These are phyloP conservation scores for Mollisia scopiformis DNA, from an alignment of 2,329 filamentous ascomycete species.

Conservation along the genomic window DNA sequence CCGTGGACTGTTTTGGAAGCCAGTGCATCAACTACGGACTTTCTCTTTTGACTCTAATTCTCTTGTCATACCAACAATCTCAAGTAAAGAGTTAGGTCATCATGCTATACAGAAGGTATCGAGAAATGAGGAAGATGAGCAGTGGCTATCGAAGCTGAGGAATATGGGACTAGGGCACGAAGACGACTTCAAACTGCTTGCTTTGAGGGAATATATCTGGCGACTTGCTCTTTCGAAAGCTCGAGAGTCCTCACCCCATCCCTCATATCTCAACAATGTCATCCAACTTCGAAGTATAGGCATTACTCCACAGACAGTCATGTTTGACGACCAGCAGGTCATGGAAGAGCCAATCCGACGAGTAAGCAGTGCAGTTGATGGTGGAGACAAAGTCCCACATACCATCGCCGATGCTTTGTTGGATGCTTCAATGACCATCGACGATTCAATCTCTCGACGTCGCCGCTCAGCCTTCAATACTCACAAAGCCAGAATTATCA, in stretches of 20 bases:
- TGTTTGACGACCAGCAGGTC: constrained; percentile 79
- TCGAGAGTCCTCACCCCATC: constrained; percentile 24
- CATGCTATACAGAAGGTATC: constrained; percentile 64
- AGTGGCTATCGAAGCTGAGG: constrained; percentile 84
- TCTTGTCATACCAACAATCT: constrained; percentile 51
- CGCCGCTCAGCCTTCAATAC: constrained; percentile 54
- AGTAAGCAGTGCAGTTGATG: constrained; percentile 39
- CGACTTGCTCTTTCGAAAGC: constrained; percentile 72
- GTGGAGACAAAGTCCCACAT: constrained; percentile 48
- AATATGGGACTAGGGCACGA: constrained; percentile 81
- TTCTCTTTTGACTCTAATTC: constrained; percentile 67
- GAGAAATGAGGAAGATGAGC: constrained; percentile 90
- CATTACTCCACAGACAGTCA: constrained; percentile 84
- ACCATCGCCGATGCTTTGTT: constrained; percentile 90
- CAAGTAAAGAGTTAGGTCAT: constrained; percentile 57
- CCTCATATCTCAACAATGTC: constrained; percentile 65
- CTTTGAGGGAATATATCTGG: constrained; percentile 89
- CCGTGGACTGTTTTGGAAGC: constrained; percentile 85
- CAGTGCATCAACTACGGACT: constrained; percentile 69
- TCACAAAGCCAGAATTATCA: constrained; percentile 51
- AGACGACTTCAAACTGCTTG: constrained; percentile 88
- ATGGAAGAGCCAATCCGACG: constrained; percentile 45
- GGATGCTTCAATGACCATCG: constrained; percentile 88
- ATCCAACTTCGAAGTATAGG: constrained; percentile 75
- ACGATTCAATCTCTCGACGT: constrained; percentile 63